Base-by-base conservation (phyloP, 2,329 filamentous ascomycete species). In the Aspergillus jensenii region DNA sequence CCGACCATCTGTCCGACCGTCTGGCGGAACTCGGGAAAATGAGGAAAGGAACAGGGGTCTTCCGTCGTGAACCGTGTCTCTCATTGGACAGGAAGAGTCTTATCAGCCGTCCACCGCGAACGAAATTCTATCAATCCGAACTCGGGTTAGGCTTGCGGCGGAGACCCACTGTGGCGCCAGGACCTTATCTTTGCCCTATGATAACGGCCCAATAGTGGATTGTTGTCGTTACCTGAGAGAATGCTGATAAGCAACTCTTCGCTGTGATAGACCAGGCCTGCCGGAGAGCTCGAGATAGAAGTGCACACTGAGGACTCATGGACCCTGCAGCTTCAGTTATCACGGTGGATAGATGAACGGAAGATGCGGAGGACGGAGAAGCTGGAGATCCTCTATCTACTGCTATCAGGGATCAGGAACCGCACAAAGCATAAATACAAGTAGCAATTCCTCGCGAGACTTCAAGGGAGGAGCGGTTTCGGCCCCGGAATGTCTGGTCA, bases 181-280 rank as follows among this genome's bases (percentile, higher is more conserved):
- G 41, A 21, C 31, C 41, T 54, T 54, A 54, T 54, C 51, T 54
- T 46, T 45, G 21, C 41, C 33, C 51, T 46, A 54, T 45, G 44
- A 40, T 27, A 33, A 40, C 52, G 44, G 19, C 35, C 21, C 41
- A 25, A 37, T 25, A 21, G 37, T 25, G 4, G 35, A 39, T 31
- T 19, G 15, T 51, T 51, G n/a, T 6, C 43, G 43, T 54, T 54
- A 54, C 41, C 41, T 45, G 40, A 54, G 33, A 47, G 43, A 39
- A 43, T 39, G 25, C 41, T 53, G 52, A 54, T 54, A 54, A 46
- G 31, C 14, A 39, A 12, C 11, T 19, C 44, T 37, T 37, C 12
- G 12, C 40, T 12, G 6, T 39, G 19, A 39, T n/a, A 19, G 17
- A 17, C 14, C 23, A 47, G 44, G 31, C 23, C 4, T 31, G 44